These are phyloP conservation scores for Acer campestre DNA, from an alignment of 345 rosid species.

Conservation along the genomic window DNA sequence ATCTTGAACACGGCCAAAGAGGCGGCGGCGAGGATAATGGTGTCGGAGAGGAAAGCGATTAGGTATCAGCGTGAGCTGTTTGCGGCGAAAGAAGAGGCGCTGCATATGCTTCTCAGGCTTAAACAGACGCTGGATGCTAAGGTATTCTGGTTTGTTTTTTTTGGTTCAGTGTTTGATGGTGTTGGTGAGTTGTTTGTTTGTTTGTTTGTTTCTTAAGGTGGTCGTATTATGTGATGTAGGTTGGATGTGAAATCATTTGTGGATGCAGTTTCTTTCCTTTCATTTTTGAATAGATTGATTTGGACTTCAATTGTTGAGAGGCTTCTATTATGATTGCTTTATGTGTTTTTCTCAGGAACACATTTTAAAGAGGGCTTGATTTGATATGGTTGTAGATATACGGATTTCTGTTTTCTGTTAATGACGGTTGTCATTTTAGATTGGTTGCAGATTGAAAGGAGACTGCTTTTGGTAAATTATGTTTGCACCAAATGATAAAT, in stretches of 20 bases:
- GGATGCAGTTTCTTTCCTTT: not conserved
- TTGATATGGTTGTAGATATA: not conserved
- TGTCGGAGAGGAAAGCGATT: slow-evolving; percentile 74
- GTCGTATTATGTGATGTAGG: slow-evolving; percentile 14
- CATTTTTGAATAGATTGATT: not conserved
- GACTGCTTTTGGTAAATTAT: slow-evolving; percentile 1
- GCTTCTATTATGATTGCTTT: not conserved
- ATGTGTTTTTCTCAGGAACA: not conserved
- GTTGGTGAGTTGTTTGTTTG: not conserved
- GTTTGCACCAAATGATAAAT: not conserved
- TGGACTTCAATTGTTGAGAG: slow-evolving; percentile 5
- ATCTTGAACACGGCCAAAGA: slow-evolving; percentile 88
- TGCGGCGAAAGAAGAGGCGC: slow-evolving; percentile 68
- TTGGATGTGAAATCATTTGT: slow-evolving; percentile 11
- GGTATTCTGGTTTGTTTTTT: slow-evolving; percentile 39
- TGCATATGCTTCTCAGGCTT: slow-evolving; percentile 76
- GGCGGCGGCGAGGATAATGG: slow-evolving; percentile 86
- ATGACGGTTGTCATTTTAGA: not conserved
- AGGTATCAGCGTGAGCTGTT: slow-evolving; percentile 70
- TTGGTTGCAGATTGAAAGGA: not conserved
- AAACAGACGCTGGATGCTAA: slow-evolving; percentile 82
- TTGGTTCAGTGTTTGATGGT: not conserved
- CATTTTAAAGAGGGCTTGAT: not conserved
- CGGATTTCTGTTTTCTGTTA: not conserved
- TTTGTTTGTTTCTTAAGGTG: not conserved